Evolutionary conservation across 1,284 basidiomycete genomes (phyloP).

Genomic region (Tremellales sp.): DNA sequence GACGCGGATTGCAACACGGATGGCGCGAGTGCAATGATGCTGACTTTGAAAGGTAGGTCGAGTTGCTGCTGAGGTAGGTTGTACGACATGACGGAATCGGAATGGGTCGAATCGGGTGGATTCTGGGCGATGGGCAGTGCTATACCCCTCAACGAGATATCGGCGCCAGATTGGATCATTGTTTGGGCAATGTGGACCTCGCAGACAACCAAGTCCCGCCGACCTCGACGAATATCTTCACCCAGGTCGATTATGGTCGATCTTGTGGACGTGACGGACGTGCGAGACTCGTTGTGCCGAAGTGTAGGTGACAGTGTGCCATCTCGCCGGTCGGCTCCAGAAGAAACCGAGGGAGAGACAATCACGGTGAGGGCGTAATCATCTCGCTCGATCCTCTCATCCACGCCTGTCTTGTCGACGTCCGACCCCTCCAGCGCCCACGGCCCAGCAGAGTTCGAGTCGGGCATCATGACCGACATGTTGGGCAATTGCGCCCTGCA

Average conservation of each 20-base stretch:
- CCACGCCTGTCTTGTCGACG: conserved; percentile 25
- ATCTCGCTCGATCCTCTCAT: conserved; percentile 30
- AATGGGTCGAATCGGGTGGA: not conserved
- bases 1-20: conserved; percentile 69
- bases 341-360: conserved; percentile 26
- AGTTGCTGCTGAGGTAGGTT: conserved; percentile 22
- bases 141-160: conserved; percentile 32
- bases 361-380: conserved; percentile 33
- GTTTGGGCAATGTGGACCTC: conserved; percentile 35
- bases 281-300: conserved; percentile 29
- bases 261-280: conserved; percentile 26
- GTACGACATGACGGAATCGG: conserved; percentile 19
- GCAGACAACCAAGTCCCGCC: conserved; percentile 34
- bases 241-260: conserved; percentile 38
- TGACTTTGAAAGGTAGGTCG: conserved; percentile 41
- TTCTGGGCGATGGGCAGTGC: conserved; percentile 34
- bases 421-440: conserved; percentile 39
- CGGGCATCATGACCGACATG: conserved; percentile 31
- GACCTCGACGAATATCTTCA: conserved; percentile 38
- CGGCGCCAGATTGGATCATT: conserved; percentile 34
- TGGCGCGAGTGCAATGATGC: conserved; percentile 60
- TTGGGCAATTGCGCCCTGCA: conserved; percentile 66
- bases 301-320: conserved; percentile 23
- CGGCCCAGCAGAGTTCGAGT: conserved; percentile 19
- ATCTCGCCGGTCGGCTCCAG: conserved; percentile 5